Conservation (phyloP, 1,284 basidiomycete species). For the Anthracocystis walkeri region DNA sequence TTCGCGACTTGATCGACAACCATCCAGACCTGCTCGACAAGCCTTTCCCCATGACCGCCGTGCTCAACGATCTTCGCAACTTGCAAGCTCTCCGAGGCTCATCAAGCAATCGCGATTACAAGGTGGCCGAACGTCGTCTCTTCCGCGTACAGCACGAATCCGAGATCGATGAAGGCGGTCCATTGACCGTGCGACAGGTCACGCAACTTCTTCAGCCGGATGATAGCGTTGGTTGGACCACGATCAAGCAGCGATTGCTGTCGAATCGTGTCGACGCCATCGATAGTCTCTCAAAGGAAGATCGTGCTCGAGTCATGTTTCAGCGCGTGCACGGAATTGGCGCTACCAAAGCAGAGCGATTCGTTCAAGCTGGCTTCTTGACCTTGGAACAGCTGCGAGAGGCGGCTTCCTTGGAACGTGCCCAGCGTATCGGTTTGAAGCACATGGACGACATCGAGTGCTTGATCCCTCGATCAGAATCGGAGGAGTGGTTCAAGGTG, state of each 20-base stretch:
- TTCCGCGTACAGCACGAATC: constrained; percentile 44
- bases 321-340: constrained; percentile 34
- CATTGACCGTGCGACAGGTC: constrained; percentile 29
- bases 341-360: constrained; percentile 25
- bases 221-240: constrained; percentile 39
- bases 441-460: constrained; percentile 39
- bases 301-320: constrained; percentile 30
- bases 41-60: constrained; percentile 35
- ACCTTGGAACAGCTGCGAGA: constrained; percentile 35
- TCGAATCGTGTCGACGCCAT: constrained; percentile 24
- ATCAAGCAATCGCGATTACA: constrained; percentile 23
- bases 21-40: constrained; percentile 28
- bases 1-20: constrained; percentile 28
- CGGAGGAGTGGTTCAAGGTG: constrained; percentile 21
- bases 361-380: constrained; percentile 34
- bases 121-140: constrained; percentile 36
- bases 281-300: constrained; percentile 19
- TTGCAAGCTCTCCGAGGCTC: constrained; percentile 25
- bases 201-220: constrained; percentile 27
- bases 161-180: constrained; percentile 13
- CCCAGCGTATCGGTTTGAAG: constrained; percentile 31
- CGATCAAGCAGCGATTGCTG: constrained; percentile 27
- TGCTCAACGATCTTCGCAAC: constrained; percentile 43
- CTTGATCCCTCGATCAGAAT: constrained; percentile 35
- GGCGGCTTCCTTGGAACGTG: constrained; percentile 26